Evolutionary conservation across 306 rosid species (phyloP), one percentile per base, ranked within the genome.

Genomic region (Arachis hypogaea): DNA sequence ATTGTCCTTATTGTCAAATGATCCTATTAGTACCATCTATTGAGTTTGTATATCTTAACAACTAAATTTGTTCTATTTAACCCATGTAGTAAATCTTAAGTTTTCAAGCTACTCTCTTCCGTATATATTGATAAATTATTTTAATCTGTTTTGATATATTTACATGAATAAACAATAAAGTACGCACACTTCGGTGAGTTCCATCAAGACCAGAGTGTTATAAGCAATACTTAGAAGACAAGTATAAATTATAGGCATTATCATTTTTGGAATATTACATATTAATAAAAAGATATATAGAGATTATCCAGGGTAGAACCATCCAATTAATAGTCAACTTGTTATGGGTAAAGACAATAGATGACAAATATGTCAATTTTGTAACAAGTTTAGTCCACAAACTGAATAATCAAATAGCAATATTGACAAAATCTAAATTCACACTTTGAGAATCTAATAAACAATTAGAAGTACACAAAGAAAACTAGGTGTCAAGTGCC

Each of bases 321-420:
- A 29, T 67, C 73, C 47, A n/a, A 14, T 52, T n/a, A 52, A 52
- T 52, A n/a, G 41, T 52, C 50, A 52, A 68, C 62, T 68, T n/a
- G 14, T 14, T 14, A 10, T 14, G 58, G 9, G 28, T 14, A 59
- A 57, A 18, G 47, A 50, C 55, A 60, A 60, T 44, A 70, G 7
- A 41, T 66, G 60, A 62, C 73, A 79, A 76, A 66, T 1, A 30
- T 62, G 67, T 49, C 66, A 63, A 62, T 68, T 66, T 44, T 72
- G 14, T 28, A 57, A 71, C 33, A 69, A 82, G 50, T 47, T 71
- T 41, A 49, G 1, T 18, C 29, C 3, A 55, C 12, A 55, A 58
- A 11, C 11, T 68, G 38, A 28, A 33, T 12, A 43, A 36, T 43
- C 41, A 59, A 40, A 40, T 16, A 58, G 63, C 47, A 59, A 55